Evolutionary conservation across 1,284 basidiomycete genomes (phyloP), one percentile per base, ranked within the genome.

Genomic region (Bjerkandera adusta): DNA sequence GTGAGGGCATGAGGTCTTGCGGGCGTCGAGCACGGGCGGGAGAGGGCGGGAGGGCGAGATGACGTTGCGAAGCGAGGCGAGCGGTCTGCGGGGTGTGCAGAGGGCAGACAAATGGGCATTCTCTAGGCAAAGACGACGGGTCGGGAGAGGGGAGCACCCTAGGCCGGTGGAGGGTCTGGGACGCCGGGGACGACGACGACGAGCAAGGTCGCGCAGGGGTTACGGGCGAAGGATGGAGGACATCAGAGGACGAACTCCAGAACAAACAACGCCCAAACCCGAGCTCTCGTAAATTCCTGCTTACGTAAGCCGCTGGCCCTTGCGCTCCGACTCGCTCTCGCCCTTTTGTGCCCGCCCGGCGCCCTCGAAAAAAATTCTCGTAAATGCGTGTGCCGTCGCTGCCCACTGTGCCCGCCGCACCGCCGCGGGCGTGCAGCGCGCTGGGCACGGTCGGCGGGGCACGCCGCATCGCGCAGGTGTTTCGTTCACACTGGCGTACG

Each of bases 71-170:
- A 42, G 49, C 45, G 46, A 47, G 49, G 45, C 41, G 55, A 47
- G 52, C 46, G 56, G 52, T 56, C 53, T 50, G 50, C 57, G 56
- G 60, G 54, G 44, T 59, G 33, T 47, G 39, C 43, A 48, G 57
- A 46, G 50, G 37, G 42, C 39, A 55, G 58, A 55, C 57, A 58
- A 68, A 66, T 61, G 66, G 54, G 68, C 71, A 74, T 73, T 69
- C 68, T 71, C 69, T 71, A 61, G 60, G 47, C 51, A 36, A 45
- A 51, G 47, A 37, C 50, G 44, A 40, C 20, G 26, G 30, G n/a
- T 26, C 24, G 44, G 36, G 24, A 8, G 43, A n/a, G 20, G 38
- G 36, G 33, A 44, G 40, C 20, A 22, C 43, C 50, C 47, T 45
- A 37, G 43, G 43, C 40, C 37, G 40, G 42, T 12, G 42, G 30